Conservation (phyloP, 2,329 filamentous ascomycete species). For the Intubia oerlemansii region DNA sequence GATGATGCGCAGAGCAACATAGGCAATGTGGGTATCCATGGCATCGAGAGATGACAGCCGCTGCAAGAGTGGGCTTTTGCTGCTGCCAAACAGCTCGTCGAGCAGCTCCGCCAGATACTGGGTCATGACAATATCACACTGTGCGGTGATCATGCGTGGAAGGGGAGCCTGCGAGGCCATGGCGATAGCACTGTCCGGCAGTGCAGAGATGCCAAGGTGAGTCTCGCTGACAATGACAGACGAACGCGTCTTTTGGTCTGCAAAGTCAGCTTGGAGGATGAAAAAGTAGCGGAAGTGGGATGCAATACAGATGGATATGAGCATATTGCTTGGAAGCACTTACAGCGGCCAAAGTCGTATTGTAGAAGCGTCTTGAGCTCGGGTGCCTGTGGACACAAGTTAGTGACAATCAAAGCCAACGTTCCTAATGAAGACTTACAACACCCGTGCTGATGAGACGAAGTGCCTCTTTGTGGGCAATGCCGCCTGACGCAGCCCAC, state of each 20-base stretch:
- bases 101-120: conserved; percentile 4
- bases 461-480: conserved; percentile 6
- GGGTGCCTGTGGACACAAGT: conserved; percentile 3
- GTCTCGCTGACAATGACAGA: conserved; percentile 1
- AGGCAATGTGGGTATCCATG: conserved; percentile 5
- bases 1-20: conserved; percentile 7
- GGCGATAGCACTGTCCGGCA: conserved; percentile 1
- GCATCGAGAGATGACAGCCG: conserved; percentile 2
- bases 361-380: conserved; percentile 5
- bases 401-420: neutral
- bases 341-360: conserved; percentile 8
- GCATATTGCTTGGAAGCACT: no score
- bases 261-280: no score
- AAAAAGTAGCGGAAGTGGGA: no score
- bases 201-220: conserved; percentile 2
- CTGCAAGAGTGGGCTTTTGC: neutral
- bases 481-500: conserved; percentile 4
- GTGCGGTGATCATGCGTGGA: conserved; percentile 7
- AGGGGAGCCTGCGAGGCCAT: conserved; percentile 3
- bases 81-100: conserved; percentile 3
- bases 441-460: conserved; percentile 1
- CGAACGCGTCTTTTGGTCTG: conserved; percentile 7
- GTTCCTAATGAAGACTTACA: conserved; percentile 1
- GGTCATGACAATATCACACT: conserved; percentile 6
- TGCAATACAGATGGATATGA: no score